Conservation (phyloP, 805 yeast genomes). For the Schwanniomyces pseudopolymorphus region DNA sequence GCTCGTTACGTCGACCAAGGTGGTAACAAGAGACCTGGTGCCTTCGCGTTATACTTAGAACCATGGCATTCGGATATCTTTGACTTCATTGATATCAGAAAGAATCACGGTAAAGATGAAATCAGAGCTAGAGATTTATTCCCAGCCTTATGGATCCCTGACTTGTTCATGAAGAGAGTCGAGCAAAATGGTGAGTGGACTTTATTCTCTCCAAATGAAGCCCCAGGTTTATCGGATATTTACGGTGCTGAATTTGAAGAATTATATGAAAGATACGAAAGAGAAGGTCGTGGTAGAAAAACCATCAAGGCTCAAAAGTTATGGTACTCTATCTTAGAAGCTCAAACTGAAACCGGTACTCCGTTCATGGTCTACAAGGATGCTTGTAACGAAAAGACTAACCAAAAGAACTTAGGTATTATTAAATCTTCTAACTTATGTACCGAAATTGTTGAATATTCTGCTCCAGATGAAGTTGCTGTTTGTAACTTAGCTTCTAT, state of each 20-base stretch:
- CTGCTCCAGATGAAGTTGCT: slow-evolving; percentile 57
- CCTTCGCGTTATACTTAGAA: slow-evolving; percentile 58
- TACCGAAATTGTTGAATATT: slow-evolving; percentile 63
- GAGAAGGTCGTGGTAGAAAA: slow-evolving; percentile 48
- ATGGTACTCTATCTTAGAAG: slow-evolving; percentile 60
- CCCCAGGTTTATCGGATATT: slow-evolving; percentile 54
- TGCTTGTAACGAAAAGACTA: slow-evolving; percentile 58
- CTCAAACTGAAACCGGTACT: slow-evolving; percentile 65
- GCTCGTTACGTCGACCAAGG: slow-evolving; percentile 67
- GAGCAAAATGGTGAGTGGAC: slow-evolving; percentile 58
- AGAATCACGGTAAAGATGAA: slow-evolving; percentile 65
- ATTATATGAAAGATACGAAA: slow-evolving; percentile 52
- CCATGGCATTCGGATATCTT: slow-evolving; percentile 66
- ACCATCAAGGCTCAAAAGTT: slow-evolving; percentile 59
- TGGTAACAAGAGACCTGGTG: slow-evolving; percentile 67
- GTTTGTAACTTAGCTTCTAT: slow-evolving; percentile 63
- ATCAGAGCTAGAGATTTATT: slow-evolving; percentile 62
- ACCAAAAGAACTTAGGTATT: slow-evolving; percentile 59
- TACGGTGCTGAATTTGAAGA: slow-evolving; percentile 57
- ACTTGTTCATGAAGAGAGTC: slow-evolving; percentile 60
- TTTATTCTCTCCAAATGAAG: slow-evolving; percentile 58
- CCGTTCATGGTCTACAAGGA: slow-evolving; percentile 66
- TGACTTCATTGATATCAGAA: slow-evolving; percentile 58
- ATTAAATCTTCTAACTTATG: slow-evolving; percentile 63
- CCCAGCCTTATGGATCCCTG: slow-evolving; percentile 65